Conservation (phyloP, 1,284 basidiomycete species). For the Microbotryum intermedium region DNA sequence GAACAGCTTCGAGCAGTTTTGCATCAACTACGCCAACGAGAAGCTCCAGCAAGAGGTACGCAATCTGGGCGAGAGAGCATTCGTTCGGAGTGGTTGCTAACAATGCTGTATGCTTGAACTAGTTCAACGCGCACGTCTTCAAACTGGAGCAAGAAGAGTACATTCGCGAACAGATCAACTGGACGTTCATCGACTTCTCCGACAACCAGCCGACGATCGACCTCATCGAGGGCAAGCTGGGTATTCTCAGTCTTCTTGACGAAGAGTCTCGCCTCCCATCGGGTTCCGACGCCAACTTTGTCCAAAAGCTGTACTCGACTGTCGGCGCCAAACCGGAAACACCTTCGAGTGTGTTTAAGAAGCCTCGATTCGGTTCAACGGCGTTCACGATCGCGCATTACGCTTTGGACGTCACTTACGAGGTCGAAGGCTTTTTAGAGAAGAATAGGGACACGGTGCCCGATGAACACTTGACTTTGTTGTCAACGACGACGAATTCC, state of each 20-base stretch:
- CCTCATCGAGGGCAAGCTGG: conserved; percentile 94
- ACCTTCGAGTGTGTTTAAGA: conserved; percentile 80
- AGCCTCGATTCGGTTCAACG: conserved; percentile 92
- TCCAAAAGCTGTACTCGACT: conserved; percentile 87
- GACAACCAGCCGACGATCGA: conserved; percentile 99
- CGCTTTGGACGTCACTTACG: conserved; percentile 95
- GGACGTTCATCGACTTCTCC: conserved; percentile 98
- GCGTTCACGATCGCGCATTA: conserved; percentile 98
- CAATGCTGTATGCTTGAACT: conserved; percentile 22
- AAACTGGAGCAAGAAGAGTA: conserved; percentile 98
- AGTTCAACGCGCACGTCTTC: conserved; percentile 99
- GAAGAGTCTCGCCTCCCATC: conserved; percentile 96
- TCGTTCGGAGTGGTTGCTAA: background rate
- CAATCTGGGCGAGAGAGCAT: background rate
- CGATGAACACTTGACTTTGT: conserved; percentile 86
- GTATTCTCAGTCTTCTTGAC: conserved; percentile 87
- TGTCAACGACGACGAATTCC: conserved; percentile 75
- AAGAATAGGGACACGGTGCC: conserved; percentile 99
- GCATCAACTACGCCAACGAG: conserved; percentile 99
- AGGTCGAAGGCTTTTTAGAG: conserved; percentile 95
- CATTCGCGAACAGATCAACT: conserved; percentile 94
- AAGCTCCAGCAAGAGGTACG: conserved; percentile 87
- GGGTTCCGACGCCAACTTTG: conserved; percentile 84
- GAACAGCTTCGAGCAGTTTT: conserved; percentile 99
- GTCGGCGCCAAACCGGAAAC: conserved; percentile 69